Evolutionary conservation across 345 rosid species (phyloP).

Genomic region (Alliaria petiolata): DNA sequence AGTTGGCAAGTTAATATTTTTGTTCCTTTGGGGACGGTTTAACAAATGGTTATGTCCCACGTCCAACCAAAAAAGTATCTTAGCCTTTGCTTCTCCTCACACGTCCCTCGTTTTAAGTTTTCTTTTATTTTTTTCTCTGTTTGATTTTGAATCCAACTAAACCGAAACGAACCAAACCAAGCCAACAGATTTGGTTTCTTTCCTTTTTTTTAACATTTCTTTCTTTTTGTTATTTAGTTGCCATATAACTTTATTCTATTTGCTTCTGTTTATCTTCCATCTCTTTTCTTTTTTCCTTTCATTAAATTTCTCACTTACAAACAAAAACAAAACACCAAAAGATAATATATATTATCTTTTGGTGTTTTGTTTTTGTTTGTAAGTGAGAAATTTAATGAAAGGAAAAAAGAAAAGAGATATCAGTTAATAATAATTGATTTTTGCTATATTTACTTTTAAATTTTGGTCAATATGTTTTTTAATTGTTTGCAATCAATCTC

Average conservation of each 20-base stretch:
- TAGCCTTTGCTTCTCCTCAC: constrained; percentile 25
- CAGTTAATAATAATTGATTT: background rate
- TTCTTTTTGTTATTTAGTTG: too few species aligned
- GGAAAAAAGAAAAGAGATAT: too few species aligned
- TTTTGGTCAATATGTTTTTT: too few species aligned
- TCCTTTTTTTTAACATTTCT: too few species aligned
- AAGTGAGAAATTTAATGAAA: too few species aligned
- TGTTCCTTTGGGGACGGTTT: background rate
- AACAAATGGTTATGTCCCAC: constrained; percentile 5
- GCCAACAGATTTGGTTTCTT: background rate
- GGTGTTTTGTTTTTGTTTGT: too few species aligned
- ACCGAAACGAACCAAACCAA: background rate
- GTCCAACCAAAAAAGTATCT: background rate
- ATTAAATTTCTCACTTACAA: background rate
- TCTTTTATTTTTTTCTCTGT: background rate
- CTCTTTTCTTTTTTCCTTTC: too few species aligned
- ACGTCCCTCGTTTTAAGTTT: constrained; percentile 16
- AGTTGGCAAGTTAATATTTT: background rate
- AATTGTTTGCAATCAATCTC: too few species aligned
- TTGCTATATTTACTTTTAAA: too few species aligned
- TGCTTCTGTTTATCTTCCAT: too few species aligned
- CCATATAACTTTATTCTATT: too few species aligned
- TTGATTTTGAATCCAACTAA: background rate
- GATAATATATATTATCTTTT: background rate
- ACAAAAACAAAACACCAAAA: background rate